Evolutionary conservation across 495 filamentous ascomycete species (phyloP).

Genomic region (Achaetomiella virescens): DNA sequence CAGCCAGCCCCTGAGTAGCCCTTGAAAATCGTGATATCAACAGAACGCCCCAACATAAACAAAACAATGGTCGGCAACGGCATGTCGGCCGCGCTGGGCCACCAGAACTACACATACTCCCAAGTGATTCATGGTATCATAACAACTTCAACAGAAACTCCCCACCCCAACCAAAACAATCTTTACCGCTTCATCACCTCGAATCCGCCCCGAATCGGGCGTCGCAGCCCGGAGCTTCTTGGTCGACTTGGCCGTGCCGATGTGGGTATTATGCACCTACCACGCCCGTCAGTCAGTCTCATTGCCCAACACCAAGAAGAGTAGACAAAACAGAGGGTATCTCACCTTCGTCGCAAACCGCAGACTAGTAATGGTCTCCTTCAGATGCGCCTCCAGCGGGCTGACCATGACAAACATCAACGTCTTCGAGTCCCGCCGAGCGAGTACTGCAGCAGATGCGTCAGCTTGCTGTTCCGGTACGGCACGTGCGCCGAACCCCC

Average conservation of each 20-base stretch:
- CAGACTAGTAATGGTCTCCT: constrained; percentile 89
- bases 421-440: constrained; percentile 90
- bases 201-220: not conserved
- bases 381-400: constrained; percentile 83
- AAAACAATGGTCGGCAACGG: too few species aligned
- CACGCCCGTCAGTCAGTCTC: constrained; percentile 2
- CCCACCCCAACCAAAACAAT: not conserved
- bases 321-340: not conserved
- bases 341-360: constrained; percentile 90
- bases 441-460: constrained; percentile 91
- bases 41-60: too few species aligned
- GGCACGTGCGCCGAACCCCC: constrained; percentile 84
- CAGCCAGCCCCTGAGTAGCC: too few species aligned
- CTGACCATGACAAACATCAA: constrained; percentile 99
- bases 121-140: too few species aligned
- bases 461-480: constrained; percentile 94
- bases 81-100: too few species aligned
- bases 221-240: constrained; percentile 42
- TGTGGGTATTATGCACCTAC: constrained; percentile 77
- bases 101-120: too few species aligned
- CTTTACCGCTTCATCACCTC: not conserved
- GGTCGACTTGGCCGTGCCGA: constrained; percentile 76
- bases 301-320: not conserved
- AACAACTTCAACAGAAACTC: not conserved
- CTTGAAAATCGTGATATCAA: too few species aligned